These are phyloP conservation scores for Strigomonas galati DNA, from an alignment of 208 protist genomes.

Conservation along the genomic window DNA sequence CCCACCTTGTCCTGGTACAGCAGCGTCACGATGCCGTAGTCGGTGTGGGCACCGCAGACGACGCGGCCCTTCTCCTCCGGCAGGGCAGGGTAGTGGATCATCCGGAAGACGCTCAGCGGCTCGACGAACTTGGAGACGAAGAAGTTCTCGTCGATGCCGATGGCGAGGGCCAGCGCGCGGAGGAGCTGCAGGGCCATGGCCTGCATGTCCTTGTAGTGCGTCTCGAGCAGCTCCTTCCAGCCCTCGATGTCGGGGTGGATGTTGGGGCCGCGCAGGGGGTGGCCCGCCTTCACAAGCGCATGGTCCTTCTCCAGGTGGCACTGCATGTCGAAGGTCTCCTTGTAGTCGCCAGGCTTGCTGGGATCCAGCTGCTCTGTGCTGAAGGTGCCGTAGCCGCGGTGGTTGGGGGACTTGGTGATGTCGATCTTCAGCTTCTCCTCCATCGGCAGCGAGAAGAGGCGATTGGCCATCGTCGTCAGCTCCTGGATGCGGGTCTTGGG, in stretches of 20 bases:
- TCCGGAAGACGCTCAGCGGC: conserved; percentile 65
- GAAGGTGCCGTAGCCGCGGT: conserved; percentile 62
- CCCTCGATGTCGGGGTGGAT: conserved; percentile 43
- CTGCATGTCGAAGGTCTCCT: conserved; percentile 76
- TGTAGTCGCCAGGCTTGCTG: conserved; percentile 41
- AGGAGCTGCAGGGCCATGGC: conserved; percentile 44
- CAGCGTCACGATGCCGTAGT: conserved; percentile 82
- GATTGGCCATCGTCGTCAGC: conserved; percentile 45
- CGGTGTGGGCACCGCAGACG: conserved; percentile 67
- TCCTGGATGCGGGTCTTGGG: conserved; percentile 29
- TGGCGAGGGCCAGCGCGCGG: conserved; percentile 53
- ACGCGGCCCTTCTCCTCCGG: conserved; percentile 37
- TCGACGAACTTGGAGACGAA: conserved; percentile 65
- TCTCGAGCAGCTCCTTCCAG: conserved; percentile 54
- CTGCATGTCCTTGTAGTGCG: conserved; percentile 63
- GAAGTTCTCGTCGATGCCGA: conserved; percentile 44
- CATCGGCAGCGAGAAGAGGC: conserved; percentile 52
- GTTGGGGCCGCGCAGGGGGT: conserved; percentile 68
- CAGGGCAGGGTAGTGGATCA: conserved; percentile 74
- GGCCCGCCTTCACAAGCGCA: conserved; percentile 47
- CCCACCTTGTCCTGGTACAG: conserved; percentile 64
- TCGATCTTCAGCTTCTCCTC: conserved; percentile 76
- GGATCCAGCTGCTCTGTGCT: conserved; percentile 56
- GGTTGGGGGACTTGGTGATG: conserved; percentile 43
- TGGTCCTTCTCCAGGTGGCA: conserved; percentile 49